A percentile compares a stretch with the other conserved stretches of the same genome.
These are phyloP conservation scores for Suillus tomentosus DNA, from an alignment of 768 basidiomycete genomes.

Conservation along the genomic window DNA sequence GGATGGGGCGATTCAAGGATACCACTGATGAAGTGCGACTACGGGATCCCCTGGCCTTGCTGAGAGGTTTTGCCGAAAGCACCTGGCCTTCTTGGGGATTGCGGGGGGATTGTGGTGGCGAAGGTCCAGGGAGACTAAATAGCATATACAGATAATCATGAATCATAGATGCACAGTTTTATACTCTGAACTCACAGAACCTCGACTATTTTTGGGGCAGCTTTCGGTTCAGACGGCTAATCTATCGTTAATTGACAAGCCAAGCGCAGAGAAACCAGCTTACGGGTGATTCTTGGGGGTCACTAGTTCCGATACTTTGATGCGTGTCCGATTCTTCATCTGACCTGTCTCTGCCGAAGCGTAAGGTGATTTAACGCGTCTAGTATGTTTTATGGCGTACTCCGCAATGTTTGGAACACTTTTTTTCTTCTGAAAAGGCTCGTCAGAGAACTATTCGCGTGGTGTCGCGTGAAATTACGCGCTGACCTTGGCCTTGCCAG, in stretches of 20 bases:
- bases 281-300: conserved; percentile 8
- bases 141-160: background rate
- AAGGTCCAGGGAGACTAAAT: conserved; percentile 28
- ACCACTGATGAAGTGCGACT: conserved; percentile 21
- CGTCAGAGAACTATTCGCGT: conserved; percentile 10
- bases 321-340: conserved; percentile 16
- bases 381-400: conserved; percentile 12
- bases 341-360: conserved; percentile 5
- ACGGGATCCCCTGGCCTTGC: conserved; percentile 19
- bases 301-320: conserved; percentile 1
- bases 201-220: conserved; percentile 33
- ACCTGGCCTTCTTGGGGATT: conserved; percentile 15
- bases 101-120: conserved; percentile 22
- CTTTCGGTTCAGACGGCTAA: conserved; percentile 8
- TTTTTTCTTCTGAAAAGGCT: conserved; percentile 12
- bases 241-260: background rate
- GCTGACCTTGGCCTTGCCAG: conserved; percentile 19
- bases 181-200: conserved; percentile 30
- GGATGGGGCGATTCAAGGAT: background rate
- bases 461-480: conserved; percentile 13
- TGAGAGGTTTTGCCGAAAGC: conserved; percentile 24
- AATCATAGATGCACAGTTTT: background rate
- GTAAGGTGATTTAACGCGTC: background rate
- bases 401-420: conserved; percentile 6
- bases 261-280: too few relatives aligned